phyloP scores from a whole-genome alignment of 331 rosid species.

The Saraca asoca region DNA sequence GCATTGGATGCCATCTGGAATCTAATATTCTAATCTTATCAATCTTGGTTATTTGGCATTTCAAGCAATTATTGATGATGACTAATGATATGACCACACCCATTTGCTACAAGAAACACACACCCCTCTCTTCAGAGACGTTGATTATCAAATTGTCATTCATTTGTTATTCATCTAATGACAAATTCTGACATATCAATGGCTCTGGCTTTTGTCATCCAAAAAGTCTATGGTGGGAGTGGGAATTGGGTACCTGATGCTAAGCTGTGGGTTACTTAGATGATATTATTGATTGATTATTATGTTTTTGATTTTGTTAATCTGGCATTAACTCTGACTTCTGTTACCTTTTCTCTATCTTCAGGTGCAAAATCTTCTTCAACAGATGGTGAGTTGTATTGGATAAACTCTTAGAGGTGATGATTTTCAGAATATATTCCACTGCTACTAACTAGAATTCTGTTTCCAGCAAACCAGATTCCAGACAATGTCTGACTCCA shows the following conservation, averaged over 20 bases:
- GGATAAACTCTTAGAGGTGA: slow-evolving; percentile 26
- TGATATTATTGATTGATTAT: background rate
- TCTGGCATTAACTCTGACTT: slow-evolving; percentile 17
- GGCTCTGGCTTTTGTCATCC: background rate
- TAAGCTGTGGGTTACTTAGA: slow-evolving; percentile 9
- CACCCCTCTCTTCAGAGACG: no score
- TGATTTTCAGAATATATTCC: slow-evolving; percentile 25
- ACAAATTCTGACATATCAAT: no score
- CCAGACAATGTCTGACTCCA: slow-evolving; percentile 91
- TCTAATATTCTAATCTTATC: background rate
- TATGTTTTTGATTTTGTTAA: slow-evolving; percentile 6
- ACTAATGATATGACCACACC: no score
- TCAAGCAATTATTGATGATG: background rate
- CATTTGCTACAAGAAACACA: no score
- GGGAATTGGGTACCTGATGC: background rate
- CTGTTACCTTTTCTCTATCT: slow-evolving; percentile 22
- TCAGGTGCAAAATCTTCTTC: slow-evolving; percentile 94
- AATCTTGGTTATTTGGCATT: background rate
- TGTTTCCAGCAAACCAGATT: slow-evolving; percentile 81
- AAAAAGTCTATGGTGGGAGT: background rate
- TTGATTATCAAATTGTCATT: no score
- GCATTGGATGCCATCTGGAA: background rate
- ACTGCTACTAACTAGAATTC: slow-evolving; percentile 38
- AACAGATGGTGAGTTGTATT: slow-evolving; percentile 79
- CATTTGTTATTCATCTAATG: no score